A percentile compares a stretch with the other conserved stretches of the same genome.
phyloP scores from a whole-genome alignment of 2,329 filamentous ascomycete species.

The Talaromyces sp. region DNA sequence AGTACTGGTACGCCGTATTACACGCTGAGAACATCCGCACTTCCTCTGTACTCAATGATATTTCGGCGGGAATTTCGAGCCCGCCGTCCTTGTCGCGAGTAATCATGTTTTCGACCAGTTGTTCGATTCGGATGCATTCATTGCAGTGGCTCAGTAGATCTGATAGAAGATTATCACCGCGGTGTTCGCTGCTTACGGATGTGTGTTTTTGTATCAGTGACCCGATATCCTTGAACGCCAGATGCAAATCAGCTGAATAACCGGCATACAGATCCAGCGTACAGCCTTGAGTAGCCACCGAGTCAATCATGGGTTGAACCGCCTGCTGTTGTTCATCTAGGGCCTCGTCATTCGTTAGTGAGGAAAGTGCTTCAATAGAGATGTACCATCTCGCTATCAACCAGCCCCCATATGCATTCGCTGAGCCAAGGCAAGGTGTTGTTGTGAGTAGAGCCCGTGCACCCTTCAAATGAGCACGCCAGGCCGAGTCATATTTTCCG shows the following conservation, averaged over 20 bases:
- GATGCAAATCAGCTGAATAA: background rate
- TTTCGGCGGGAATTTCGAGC: background rate
- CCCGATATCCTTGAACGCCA: background rate
- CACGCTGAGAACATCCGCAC: background rate
- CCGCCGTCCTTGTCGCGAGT: background rate
- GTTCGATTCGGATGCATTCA: background rate
- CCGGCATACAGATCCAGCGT: background rate
- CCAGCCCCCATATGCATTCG: constrained; percentile 12
- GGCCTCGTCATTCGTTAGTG: constrained; percentile 20
- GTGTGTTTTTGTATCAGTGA: background rate
- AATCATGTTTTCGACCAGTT: background rate
- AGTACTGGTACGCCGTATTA: background rate
- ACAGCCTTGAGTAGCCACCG: background rate
- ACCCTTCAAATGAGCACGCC: constrained; percentile 27
- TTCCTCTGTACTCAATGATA: background rate
- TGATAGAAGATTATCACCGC: background rate
- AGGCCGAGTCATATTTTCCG: constrained; percentile 23
- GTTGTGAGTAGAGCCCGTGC: constrained; percentile 21
- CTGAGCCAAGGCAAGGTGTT: background rate
- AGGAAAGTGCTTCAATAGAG: constrained; percentile 25
- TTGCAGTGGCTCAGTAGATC: background rate
- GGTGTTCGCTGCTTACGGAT: background rate
- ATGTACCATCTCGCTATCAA: constrained; percentile 23
- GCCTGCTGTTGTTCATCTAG: background rate
- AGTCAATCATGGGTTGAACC: background rate